A percentile compares a stretch with the other conserved stretches of the same genome.
Conservation (phyloP, 352 stramenopile species). For the Phytopythium kandeliae region DNA sequence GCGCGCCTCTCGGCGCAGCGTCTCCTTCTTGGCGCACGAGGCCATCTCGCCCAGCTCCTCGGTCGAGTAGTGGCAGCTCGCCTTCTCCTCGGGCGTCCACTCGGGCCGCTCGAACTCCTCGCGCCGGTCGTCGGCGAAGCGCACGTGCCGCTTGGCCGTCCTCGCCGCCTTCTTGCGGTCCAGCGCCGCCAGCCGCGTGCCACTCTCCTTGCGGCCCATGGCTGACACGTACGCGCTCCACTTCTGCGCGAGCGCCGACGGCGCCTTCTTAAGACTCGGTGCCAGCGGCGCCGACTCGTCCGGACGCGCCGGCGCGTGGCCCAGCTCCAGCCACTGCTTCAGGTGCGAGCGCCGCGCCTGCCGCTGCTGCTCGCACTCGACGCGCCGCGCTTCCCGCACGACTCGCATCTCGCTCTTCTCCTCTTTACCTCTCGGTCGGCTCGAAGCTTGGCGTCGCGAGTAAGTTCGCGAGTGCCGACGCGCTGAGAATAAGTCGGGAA, state of each 20-base stretch:
- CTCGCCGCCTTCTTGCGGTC: conserved; percentile 5
- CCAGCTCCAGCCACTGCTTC: conserved; percentile 23
- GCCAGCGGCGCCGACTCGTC: conserved; percentile 14
- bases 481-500: too few relatives aligned
- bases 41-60: conserved; percentile 56
- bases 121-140: conserved; percentile 33
- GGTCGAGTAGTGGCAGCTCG: conserved; percentile 43
- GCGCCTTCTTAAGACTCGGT: conserved; percentile 55
- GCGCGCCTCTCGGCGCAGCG: conserved; percentile 35
- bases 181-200: background rate
- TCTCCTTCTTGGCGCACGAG: conserved; percentile 42
- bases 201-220: conserved; percentile 33
- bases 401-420: conserved; percentile 21
- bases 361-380: conserved; percentile 28
- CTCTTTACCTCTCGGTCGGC: too few relatives aligned
- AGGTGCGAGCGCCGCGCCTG: conserved; percentile 23
- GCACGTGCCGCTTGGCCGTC: conserved; percentile 23
- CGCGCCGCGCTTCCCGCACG: conserved; percentile 18
- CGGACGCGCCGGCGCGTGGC: conserved; percentile 3
- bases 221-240: conserved; percentile 49
- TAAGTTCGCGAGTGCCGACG: too few relatives aligned
- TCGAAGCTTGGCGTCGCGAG: too few relatives aligned
- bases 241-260: conserved; percentile 36
- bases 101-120: conserved; percentile 31
- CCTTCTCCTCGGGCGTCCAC: conserved; percentile 48